Conservation (phyloP, 306 rosid genomes). For the Astragalus membranaceus region DNA sequence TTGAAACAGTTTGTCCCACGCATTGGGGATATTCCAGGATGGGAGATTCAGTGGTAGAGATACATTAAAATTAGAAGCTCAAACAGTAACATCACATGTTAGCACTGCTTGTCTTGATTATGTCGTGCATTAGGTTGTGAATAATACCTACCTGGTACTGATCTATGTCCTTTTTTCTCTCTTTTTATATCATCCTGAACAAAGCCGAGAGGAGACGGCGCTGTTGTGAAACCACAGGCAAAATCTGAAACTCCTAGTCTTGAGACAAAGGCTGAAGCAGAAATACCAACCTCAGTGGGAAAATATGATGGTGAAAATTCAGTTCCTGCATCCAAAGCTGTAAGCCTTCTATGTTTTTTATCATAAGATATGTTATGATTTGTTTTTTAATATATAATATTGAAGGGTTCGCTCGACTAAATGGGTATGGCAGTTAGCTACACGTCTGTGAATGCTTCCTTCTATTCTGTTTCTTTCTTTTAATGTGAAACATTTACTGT, state of each 20-base stretch:
- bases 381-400: not conserved
- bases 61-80: constrained; percentile 61
- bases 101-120: constrained; percentile 12
- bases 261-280: constrained; percentile 42
- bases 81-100: constrained; percentile 57
- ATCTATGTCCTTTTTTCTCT: not conserved
- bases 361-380: not conserved
- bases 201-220: constrained; percentile 35
- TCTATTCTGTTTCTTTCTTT: not conserved
- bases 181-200: not conserved
- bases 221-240: constrained; percentile 35
- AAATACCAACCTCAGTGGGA: constrained; percentile 22
- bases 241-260: constrained; percentile 36
- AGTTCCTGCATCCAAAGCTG: constrained; percentile 51
- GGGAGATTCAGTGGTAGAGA: constrained; percentile 51
- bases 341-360: constrained; percentile 21
- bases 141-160: not conserved
- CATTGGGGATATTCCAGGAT: constrained; percentile 63
- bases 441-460: not conserved
- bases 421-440: not conserved
- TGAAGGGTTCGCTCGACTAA: not conserved
- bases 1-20: constrained; percentile 81
- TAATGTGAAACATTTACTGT: not conserved
- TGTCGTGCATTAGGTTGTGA: constrained; percentile 7
- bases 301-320: constrained; percentile 43